These are phyloP conservation scores for Silene conica DNA, from an alignment of 148 eudicot genomes.

Conservation along the genomic window DNA sequence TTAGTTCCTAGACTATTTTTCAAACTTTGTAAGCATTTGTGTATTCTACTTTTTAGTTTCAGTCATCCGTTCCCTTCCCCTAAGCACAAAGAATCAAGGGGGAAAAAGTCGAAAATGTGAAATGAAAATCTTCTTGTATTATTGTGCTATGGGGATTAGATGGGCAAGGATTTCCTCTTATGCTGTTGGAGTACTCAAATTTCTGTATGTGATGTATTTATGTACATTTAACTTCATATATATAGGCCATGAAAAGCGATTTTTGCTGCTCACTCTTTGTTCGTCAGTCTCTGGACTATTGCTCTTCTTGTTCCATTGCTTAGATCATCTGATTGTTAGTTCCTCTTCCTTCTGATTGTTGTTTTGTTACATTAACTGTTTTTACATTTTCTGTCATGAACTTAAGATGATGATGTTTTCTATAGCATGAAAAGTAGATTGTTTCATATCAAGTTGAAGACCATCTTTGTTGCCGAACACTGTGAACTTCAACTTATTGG, in stretches of 20 bases:
- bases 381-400: not conserved
- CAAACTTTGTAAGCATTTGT: not conserved
- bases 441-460: not conserved
- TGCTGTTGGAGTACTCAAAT: not conserved
- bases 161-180: slow-evolving; percentile 7
- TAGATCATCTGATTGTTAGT: not conserved
- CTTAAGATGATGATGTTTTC: too few relatives aligned
- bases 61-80: not conserved
- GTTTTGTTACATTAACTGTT: too few relatives aligned
- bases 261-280: slow-evolving; percentile 3
- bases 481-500: not conserved
- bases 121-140: slow-evolving; percentile 1
- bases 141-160: not conserved
- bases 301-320: not conserved
- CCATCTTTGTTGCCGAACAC: not conserved
- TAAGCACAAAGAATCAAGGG: not conserved
- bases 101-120: not conserved
- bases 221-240: not conserved
- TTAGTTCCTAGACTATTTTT: slow-evolving; percentile 5
- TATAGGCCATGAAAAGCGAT: not conserved
- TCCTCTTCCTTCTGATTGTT: not conserved
- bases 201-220: not conserved
- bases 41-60: not conserved
- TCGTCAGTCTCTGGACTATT: not conserved
- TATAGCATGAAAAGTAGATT: too few relatives aligned